phyloP scores from a whole-genome alignment of 192 early-diverging fungal genomes.

The Backusella liffmaniae region DNA sequence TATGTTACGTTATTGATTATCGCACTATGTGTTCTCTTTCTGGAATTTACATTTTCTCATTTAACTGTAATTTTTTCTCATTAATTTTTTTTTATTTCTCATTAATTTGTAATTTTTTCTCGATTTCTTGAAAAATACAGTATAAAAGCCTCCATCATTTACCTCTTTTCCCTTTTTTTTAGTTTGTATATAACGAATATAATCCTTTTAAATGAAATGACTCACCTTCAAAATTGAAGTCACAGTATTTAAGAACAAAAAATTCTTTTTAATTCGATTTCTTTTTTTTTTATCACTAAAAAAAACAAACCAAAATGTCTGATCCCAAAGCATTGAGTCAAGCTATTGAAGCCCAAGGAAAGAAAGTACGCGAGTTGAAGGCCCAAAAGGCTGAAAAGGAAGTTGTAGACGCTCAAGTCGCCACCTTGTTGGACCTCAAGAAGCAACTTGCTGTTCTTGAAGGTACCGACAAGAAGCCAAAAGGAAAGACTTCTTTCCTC shows the following conservation, averaged over 20 bases:
- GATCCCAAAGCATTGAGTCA: conserved; percentile 27
- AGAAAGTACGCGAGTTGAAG: conserved; percentile 62
- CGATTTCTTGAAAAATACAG: no score
- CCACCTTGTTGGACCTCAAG: conserved; percentile 59
- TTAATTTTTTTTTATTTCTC: no score
- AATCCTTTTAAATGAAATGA: background rate
- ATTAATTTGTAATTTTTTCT: no score
- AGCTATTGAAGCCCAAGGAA: conserved; percentile 58
- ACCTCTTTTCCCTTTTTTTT: background rate
- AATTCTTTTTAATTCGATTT: background rate
- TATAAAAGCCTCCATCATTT: background rate
- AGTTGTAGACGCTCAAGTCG: conserved; percentile 56
- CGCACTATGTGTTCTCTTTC: no score
- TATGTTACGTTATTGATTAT: no score
- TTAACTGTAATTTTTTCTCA: no score
- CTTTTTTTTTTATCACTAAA: background rate
- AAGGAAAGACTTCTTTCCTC: conserved; percentile 51
- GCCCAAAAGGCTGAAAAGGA: conserved; percentile 56
- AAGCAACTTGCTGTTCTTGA: conserved; percentile 50
- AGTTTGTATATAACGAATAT: background rate
- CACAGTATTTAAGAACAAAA: background rate
- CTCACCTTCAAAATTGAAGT: conserved; percentile 2
- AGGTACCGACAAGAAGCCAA: conserved; percentile 26
- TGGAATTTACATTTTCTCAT: no score
- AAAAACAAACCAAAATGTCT: conserved; percentile 21